Evolutionary conservation across 2,329 filamentous ascomycete genomes (phyloP).

Genomic region (Alternaria arborescens): DNA sequence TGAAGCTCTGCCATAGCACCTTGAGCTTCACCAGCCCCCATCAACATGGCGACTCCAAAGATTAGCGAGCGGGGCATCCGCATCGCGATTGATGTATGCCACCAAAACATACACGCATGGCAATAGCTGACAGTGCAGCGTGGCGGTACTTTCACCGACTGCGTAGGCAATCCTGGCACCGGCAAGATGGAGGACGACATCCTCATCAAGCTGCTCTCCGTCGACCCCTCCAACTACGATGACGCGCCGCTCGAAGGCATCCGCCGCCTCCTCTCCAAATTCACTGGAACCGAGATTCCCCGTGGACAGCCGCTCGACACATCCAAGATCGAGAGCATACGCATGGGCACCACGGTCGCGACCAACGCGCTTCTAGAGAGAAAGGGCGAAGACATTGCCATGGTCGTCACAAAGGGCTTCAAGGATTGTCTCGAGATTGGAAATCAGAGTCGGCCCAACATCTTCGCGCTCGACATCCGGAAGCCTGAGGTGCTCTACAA

Average conservation of each 20-base stretch:
- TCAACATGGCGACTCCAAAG: conserved; percentile 36
- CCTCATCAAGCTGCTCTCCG: conserved; percentile 87
- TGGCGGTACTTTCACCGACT: conserved; percentile 92
- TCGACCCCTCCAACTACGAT: conserved; percentile 87
- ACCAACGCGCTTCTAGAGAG: conserved; percentile 91
- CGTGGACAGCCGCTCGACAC: conserved; percentile 84
- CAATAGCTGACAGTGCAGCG: conserved; percentile 58
- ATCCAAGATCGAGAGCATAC: conserved; percentile 83
- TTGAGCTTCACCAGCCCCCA: neutral
- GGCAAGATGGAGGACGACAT: conserved; percentile 76
- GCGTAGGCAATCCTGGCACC: conserved; percentile 79
- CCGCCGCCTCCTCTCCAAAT: conserved; percentile 81
- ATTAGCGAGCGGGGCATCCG: conserved; percentile 67
- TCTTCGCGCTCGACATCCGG: conserved; percentile 87
- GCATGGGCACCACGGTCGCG: conserved; percentile 95
- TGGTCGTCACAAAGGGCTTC: conserved; percentile 89
- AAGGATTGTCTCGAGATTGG: conserved; percentile 88
- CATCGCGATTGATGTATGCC: conserved; percentile 70
- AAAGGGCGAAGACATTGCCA: conserved; percentile 87
- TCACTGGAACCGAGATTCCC: conserved; percentile 77
- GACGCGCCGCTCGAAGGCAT: conserved; percentile 94
- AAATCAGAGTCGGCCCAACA: conserved; percentile 87
- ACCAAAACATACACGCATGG: neutral
- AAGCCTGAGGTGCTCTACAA: conserved; percentile 90
- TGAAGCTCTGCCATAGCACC: neutral